These are phyloP conservation scores for Alternaria longipes DNA, from an alignment of 2,329 filamentous ascomycete genomes.

Conservation along the genomic window DNA sequence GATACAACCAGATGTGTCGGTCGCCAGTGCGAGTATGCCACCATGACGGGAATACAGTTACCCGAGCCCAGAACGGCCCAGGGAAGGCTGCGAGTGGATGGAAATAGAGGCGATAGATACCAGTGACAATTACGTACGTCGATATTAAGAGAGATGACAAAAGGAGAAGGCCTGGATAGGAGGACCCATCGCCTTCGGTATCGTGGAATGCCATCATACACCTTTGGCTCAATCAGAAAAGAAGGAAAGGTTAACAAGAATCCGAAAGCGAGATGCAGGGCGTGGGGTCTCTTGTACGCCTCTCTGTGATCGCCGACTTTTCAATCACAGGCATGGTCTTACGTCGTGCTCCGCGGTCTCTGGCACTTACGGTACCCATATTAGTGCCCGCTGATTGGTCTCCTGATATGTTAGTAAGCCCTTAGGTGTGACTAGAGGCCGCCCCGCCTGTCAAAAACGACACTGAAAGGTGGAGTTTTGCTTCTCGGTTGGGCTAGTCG, in stretches of 20 bases:
- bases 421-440: not conserved
- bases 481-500: constrained; percentile 7
- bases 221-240: constrained; percentile 5
- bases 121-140: constrained; percentile 20
- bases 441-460: constrained; percentile 6
- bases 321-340: not conserved
- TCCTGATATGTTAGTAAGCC: not conserved
- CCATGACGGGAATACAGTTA: constrained; percentile 31
- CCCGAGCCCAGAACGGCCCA: constrained; percentile 36
- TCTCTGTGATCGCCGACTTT: constrained; percentile 10
- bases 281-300: constrained; percentile 13
- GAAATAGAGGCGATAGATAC: constrained; percentile 30
- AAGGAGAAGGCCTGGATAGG: constrained; percentile 13
- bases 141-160: constrained; percentile 10
- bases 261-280: constrained; percentile 5
- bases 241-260: constrained; percentile 4
- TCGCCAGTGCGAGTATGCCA: constrained; percentile 78
- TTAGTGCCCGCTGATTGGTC: constrained; percentile 11
- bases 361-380: not conserved
- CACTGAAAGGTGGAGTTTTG: constrained; percentile 11
- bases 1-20: constrained; percentile 74
- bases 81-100: constrained; percentile 35
- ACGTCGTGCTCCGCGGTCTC: not conserved
- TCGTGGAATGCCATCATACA: constrained; percentile 13
- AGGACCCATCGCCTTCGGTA: not conserved